These are phyloP conservation scores for Penicillium sp. DNA, from an alignment of 2,329 filamentous ascomycete genomes.

Conservation along the genomic window DNA sequence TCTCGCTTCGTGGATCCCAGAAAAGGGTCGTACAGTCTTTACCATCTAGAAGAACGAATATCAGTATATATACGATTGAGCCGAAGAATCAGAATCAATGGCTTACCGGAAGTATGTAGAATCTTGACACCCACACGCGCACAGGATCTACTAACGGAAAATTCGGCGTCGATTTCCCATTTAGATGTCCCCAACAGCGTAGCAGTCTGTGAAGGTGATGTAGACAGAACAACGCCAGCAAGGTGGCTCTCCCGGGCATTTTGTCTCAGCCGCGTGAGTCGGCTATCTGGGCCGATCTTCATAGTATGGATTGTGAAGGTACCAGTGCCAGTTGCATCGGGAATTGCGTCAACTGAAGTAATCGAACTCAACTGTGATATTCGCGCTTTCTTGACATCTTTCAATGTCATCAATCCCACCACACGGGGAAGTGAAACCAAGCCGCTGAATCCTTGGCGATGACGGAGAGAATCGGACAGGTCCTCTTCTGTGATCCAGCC, in stretches of 20 bases:
- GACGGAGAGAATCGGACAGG: slow-evolving; percentile 42
- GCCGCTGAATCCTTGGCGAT: slow-evolving; percentile 51
- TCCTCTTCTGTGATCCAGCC: slow-evolving; percentile 55
- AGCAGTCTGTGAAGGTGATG: background rate
- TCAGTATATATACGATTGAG: background rate
- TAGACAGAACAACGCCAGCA: slow-evolving; percentile 1
- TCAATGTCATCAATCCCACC: slow-evolving; percentile 40
- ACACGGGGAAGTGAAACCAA: slow-evolving; percentile 48
- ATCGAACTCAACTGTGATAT: slow-evolving; percentile 40
- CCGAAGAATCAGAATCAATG: background rate
- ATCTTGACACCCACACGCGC: slow-evolving; percentile 30
- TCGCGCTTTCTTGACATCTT: slow-evolving; percentile 38
- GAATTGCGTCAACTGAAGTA: slow-evolving; percentile 40
- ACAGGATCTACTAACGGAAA: slow-evolving; percentile 27
- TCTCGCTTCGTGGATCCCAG: slow-evolving; percentile 41
- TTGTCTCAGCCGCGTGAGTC: slow-evolving; percentile 29
- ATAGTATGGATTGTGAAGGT: slow-evolving; percentile 46
- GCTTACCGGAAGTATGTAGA: slow-evolving; percentile 23
- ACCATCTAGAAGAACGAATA: slow-evolving; percentile 19
- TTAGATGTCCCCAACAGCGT: slow-evolving; percentile 14
- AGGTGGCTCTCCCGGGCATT: slow-evolving; percentile 11
- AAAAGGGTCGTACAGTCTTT: slow-evolving; percentile 38
- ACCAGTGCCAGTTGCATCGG: slow-evolving; percentile 15
- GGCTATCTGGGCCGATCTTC: slow-evolving; percentile 34
- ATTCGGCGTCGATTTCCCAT: slow-evolving; percentile 29